Base-by-base conservation (phyloP, 2,329 filamentous ascomycete species). In the Metarhizium robertsii region DNA sequence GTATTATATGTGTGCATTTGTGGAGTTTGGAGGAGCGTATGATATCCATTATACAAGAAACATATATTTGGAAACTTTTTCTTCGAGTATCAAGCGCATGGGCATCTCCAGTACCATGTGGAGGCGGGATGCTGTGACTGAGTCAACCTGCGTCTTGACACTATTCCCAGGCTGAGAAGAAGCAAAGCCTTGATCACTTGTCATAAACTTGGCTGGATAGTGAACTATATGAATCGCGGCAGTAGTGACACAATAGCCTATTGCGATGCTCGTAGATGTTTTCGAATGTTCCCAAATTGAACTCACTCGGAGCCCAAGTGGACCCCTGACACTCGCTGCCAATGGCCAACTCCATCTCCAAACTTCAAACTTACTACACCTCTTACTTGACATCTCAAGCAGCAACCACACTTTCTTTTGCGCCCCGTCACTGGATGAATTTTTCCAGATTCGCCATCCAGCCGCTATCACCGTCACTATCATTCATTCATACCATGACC, bases 401-500 rank as follows among this genome's bases (percentile, higher is more conserved):
- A 8, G 32, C 32, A 11, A 7, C 13, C 38, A 16, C 14, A 11
- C 38, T 48, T n/a, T 29, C n/a, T 14, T 16, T 16, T 48, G 20
- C 25, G 20, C 7, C 2, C 25, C 45, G 8, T 4, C 2, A n/a
- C 3, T 46, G 16, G 6, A 45, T 50, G 50, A 25, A 2, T 6
- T 3, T 32, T 30, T 16, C 6, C n/a, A 36, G 20, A 36, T 38
- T 14, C 20, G 16, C 49, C 40, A 30, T 30, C 6, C 20, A 47
- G 16, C 29, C 29, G 8, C 38, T 10, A 10, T 4, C 18, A 32
- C 34, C 4, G 3, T 42, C 29, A 32, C 34, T 13, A 2, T 42
- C 30, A 38, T 6, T 32, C 29, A 16, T 30, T 16, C 50, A 18
- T 53, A 65, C 59, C 11, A 79, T 78, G 67, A 72, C 81, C 52